Evolutionary conservation across 169 alveolate genomes (phyloP), one percentile per base, ranked within the genome.

Genomic region (Haemoproteus tartakovskyi): DNA sequence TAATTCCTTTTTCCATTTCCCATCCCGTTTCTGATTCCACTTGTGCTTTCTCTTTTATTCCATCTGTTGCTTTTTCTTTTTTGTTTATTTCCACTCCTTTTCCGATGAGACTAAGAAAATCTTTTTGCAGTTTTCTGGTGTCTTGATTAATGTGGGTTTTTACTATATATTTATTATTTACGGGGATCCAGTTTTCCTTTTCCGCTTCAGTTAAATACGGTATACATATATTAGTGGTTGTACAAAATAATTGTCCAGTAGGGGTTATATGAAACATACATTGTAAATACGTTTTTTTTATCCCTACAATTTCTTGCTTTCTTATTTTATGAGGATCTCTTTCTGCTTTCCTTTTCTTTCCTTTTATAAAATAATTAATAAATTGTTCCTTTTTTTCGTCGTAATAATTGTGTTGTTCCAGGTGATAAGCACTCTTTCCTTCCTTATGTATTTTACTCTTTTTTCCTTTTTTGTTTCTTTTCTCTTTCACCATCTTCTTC

Each of bases 221-320:
- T 27, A 74, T 26, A 21, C 54, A 21, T 9, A 74, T 9, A 37
- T 74, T 74, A 37, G 59, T 14, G 6, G 84, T 74, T 3, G 62
- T 56, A 47, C 84, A 74, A 45, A 74, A 74, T 2, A 74, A 36
- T 19, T 57, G 78, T 6, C 84, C 84, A 6, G 59, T 40, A 1
- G 78, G 46, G 47, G 54, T 74, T 14, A 48, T 57, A 50, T 74
- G 61, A 21, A 74, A 29, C 24, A 74, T 18, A 27, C 54, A 74
- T 24, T 74, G 84, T 2, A 74, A 30, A 33, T 16, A 56, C 21
- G 54, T 78, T 8, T 57, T 24, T 46, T 74, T 74, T n/a, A 54
- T 45, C 2, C 78, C 78, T 14, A 45, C 78, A 1, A 74, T 33
- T 74, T 74, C 84, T 74, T 74, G 84, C 33, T 52, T 27, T 52